These are phyloP conservation scores for Allantophomopsis lycopodina DNA, from an alignment of 2,329 filamentous ascomycete genomes.

Conservation along the genomic window DNA sequence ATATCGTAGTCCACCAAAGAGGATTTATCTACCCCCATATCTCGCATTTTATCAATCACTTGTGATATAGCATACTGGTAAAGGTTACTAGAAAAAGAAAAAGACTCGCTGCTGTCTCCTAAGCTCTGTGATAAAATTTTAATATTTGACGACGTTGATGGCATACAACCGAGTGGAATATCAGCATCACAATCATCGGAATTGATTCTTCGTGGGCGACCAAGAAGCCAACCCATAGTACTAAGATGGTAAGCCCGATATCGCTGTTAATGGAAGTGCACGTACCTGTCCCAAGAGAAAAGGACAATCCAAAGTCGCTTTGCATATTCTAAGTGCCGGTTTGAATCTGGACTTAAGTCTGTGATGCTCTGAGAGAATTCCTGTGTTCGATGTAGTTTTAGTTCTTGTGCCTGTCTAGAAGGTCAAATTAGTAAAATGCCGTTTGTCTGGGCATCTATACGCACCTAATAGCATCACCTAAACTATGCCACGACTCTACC, in stretches of 20 bases:
- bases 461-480: slow-evolving; percentile 3
- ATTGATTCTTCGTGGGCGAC: slow-evolving; percentile 2
- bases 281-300: slow-evolving; percentile 2
- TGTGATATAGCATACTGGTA: background rate
- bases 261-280: too few relatives aligned
- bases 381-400: background rate
- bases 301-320: slow-evolving; percentile 1
- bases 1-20: background rate
- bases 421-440: too few relatives aligned
- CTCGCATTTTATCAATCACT: background rate
- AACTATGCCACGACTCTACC: slow-evolving; percentile 5
- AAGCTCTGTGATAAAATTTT: background rate
- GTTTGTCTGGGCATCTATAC: too few relatives aligned
- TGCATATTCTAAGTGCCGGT: slow-evolving; percentile 2
- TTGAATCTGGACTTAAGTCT: background rate
- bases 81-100: background rate
- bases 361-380: background rate
- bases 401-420: slow-evolving; percentile 2
- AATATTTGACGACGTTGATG: background rate
- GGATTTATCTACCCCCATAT: background rate
- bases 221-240: slow-evolving; percentile 1
- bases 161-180: background rate
- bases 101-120: background rate
- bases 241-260: background rate
- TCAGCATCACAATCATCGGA: slow-evolving; percentile 1